These are phyloP conservation scores for Trichophaea hybrida DNA, from an alignment of 2,329 filamentous ascomycete genomes.

Conservation along the genomic window DNA sequence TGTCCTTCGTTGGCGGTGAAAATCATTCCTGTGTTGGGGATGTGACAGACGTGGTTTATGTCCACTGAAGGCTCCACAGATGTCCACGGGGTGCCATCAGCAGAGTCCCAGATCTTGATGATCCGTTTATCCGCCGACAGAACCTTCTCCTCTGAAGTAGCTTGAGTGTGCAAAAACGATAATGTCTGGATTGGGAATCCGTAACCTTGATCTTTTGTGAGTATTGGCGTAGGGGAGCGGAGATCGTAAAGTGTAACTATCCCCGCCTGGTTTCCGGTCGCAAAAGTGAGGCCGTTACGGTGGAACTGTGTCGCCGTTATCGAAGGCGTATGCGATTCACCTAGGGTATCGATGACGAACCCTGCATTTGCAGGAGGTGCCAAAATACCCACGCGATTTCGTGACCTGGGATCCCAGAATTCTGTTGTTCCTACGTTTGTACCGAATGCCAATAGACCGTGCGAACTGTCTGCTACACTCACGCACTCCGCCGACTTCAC, in stretches of 20 bases:
- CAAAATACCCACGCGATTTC: conserved; percentile 65
- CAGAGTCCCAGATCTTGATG: conserved; percentile 90
- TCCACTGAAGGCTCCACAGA: conserved; percentile 90
- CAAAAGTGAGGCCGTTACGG: conserved; percentile 67
- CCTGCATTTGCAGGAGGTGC: conserved; percentile 39
- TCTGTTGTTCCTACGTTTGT: conserved; percentile 92
- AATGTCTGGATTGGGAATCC: conserved; percentile 84
- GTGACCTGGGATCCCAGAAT: conserved; percentile 84
- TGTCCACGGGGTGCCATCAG: conserved; percentile 77
- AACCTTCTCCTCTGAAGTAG: conserved; percentile 69
- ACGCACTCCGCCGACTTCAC: conserved; percentile 78
- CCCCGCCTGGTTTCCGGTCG: conserved; percentile 74
- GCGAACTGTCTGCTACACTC: conserved; percentile 72
- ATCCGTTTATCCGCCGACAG: conserved; percentile 87
- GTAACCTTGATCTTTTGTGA: conserved; percentile 92
- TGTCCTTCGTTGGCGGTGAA: conserved; percentile 93
- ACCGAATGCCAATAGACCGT: conserved; percentile 83
- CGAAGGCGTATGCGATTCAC: conserved; percentile 14
- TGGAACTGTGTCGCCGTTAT: conserved; percentile 72
- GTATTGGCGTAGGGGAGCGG: conserved; percentile 66
- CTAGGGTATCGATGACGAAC: conserved; percentile 27
- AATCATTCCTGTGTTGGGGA: conserved; percentile 83
- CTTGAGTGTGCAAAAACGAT: conserved; percentile 43
- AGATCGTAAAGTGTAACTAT: conserved; percentile 85
- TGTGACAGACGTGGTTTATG: conserved; percentile 87